A percentile compares a stretch with the other conserved stretches of the same genome.
Evolutionary conservation across 352 stramenopile genomes (phyloP).

Genomic region (Phytopythium sindhum): DNA sequence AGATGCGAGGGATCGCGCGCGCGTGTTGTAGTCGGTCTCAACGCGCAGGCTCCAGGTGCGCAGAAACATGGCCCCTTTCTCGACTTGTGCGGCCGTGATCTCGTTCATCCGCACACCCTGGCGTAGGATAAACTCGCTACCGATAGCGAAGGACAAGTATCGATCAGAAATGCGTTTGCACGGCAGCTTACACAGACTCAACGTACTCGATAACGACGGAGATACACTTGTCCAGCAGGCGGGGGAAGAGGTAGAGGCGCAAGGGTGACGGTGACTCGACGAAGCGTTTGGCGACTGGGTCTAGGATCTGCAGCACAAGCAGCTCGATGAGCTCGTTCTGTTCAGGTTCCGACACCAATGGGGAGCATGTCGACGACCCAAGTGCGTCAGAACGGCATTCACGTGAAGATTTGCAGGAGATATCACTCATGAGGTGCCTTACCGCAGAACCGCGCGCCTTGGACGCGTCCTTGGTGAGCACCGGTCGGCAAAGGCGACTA

Average conservation of each 20-base stretch:
- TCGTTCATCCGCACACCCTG: slow-evolving; percentile 38
- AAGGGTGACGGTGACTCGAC: slow-evolving; percentile 38
- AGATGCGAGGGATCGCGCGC: slow-evolving; percentile 11
- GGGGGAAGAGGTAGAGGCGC: slow-evolving; percentile 39
- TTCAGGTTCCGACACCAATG: neutral
- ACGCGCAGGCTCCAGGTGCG: slow-evolving; percentile 42
- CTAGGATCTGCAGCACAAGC: slow-evolving; percentile 43
- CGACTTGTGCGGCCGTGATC: slow-evolving; percentile 35
- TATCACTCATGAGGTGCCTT: neutral
- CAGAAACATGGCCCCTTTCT: slow-evolving; percentile 42
- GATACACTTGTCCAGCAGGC: slow-evolving; percentile 56
- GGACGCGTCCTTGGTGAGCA: slow-evolving; percentile 15
- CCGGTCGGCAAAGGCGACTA: slow-evolving; percentile 26
- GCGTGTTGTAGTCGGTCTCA: slow-evolving; percentile 53
- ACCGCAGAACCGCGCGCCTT: slow-evolving; percentile 25
- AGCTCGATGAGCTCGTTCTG: slow-evolving; percentile 54
- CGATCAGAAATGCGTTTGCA: neutral
- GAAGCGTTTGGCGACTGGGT: slow-evolving; percentile 40
- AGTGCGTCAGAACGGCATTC: neutral
- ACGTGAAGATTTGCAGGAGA: neutral
- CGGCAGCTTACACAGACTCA: neutral
- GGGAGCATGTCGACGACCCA: neutral
- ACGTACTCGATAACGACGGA: slow-evolving; percentile 51
- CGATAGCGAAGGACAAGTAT: neutral
- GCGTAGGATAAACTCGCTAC: slow-evolving; percentile 34